phyloP scores from a whole-genome alignment of 192 early-diverging fungal species.

The Funneliformis mosseae region DNA sequence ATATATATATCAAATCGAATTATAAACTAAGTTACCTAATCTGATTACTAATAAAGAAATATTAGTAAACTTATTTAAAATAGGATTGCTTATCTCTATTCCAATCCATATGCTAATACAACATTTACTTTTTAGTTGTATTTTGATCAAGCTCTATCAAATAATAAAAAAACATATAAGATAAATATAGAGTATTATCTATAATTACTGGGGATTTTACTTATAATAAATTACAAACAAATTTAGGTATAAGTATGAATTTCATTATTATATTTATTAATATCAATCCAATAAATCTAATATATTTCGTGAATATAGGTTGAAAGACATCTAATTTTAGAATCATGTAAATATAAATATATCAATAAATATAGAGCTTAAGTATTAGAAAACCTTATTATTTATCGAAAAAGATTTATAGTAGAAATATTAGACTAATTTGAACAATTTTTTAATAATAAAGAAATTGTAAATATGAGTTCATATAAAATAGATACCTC shows the following conservation, averaged over 20 bases:
- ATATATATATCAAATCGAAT: neutral
- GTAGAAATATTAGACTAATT: neutral
- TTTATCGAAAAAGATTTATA: neutral
- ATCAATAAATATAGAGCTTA: neutral
- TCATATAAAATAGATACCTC: slow-evolving; percentile 1
- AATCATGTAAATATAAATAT: neutral
- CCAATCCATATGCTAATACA: neutral
- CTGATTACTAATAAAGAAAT: neutral
- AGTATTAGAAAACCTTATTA: neutral
- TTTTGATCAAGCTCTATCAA: neutral
- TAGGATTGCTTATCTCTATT: neutral
- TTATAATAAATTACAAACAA: neutral
- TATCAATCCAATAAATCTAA: neutral
- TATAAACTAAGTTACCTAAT: neutral
- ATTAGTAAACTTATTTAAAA: neutral
- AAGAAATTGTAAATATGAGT: neutral
- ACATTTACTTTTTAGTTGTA: neutral
- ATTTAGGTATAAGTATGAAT: slow-evolving; percentile 4
- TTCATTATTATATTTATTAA: neutral
- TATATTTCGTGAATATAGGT: neutral
- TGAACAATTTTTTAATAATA: neutral
- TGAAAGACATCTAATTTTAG: neutral
- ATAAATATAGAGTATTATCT: neutral
- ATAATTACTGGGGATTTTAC: slow-evolving; percentile 1
- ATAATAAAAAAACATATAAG: neutral